Base-by-base conservation (phyloP, 768 basidiomycete species). In the Leccinum aurantiacum region DNA sequence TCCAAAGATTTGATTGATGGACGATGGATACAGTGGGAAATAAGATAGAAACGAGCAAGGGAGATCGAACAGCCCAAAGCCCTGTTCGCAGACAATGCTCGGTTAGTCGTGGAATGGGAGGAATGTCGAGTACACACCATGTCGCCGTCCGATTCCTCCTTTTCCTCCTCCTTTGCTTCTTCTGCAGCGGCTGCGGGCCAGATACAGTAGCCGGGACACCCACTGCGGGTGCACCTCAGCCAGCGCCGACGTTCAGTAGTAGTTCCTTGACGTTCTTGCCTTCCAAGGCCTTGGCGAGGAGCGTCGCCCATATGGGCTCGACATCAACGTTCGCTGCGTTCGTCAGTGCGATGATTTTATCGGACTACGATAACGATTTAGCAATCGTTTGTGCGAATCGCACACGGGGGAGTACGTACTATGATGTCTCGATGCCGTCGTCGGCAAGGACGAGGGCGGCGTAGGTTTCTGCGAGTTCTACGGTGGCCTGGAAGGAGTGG, bases 241-340 rank as follows among this genome's bases (percentile, higher is more conserved):
- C 94, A 58, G 92, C 81, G 64, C 96, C 95, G 63, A 99, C 94
- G 82, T 93, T 96, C 63, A 91, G 90, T 65, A 99, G 85, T 56
- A 98, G 83, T 49, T 95, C 94, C 80, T 93, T 98, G 71, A 99
- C 85, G 80, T 98, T 87, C 84, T 96, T 97, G 71, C 95, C 96
- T 79, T 96, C 95, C 56, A 99, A 88, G 37, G 97, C 96, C 78
- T 97, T 98, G 63, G 96, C 91, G 72, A 99, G 92, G 69, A 99
- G 90, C 14, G 89, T 78, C 60, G 95, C 95, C 97, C 97, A 98
- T 81, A 99, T 98, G 59, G 95, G 84, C 78, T 98, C 97, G 61
- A 97, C 71, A 25, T 97, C 95, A 64, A 93, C 81, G 59, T 79
- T 78, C 56, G 96, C 97, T 57, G 93, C 95, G 58, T 73, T 75